Base-by-base conservation (phyloP, 768 basidiomycete species). In the Hortiboletus flavorubellus region DNA sequence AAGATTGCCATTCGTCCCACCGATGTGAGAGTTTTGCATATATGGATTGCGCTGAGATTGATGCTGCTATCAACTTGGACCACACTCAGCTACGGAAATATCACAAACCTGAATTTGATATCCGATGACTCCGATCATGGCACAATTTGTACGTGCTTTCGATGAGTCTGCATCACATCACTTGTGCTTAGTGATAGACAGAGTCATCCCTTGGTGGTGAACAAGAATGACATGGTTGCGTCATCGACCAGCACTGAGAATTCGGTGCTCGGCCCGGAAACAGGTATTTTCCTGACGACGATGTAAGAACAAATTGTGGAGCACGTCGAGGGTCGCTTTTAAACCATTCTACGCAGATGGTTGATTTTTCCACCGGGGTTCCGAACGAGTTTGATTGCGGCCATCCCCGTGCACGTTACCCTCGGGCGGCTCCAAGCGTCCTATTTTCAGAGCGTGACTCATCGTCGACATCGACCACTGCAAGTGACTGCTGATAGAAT, bases 171-270 rank as follows among this genome's bases (percentile, higher is more conserved):
- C 46, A 49, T 51, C 39, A 59, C 18, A 23, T 48, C 35, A 60
- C 15, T 26, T 23, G 31, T 41, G 59, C 46, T 50, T 23, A 59
- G 12, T 42, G 40, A 34, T 49, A 46, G 46, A 53, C 63, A 93
- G 85, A 94, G 92, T 53, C 95, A 98, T 66, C 80, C 89, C 6
- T 91, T 89, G 7, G 80, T 87, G 8, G 75, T 96, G 7, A 96
- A 98, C 72, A 78, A 79, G 62, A 76, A 87, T 64, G 93, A 93
- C 18, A 93, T 95, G 81, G 93, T 88, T 0, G 91, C 93, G 6
- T 71, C 89, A 15, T 64, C 98, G 34, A 97, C 95, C 2, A 87
- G 90, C 4, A 95, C 95, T 0, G 86, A 98, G 44, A 98, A 98
- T 68, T 72, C 87, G 0, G 75, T 98, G 1, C 76, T 96, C 59